A percentile compares a stretch with the other conserved stretches of the same genome.
These are phyloP conservation scores for Dichomitus squalens DNA, from an alignment of 1,284 basidiomycete genomes.

Conservation along the genomic window DNA sequence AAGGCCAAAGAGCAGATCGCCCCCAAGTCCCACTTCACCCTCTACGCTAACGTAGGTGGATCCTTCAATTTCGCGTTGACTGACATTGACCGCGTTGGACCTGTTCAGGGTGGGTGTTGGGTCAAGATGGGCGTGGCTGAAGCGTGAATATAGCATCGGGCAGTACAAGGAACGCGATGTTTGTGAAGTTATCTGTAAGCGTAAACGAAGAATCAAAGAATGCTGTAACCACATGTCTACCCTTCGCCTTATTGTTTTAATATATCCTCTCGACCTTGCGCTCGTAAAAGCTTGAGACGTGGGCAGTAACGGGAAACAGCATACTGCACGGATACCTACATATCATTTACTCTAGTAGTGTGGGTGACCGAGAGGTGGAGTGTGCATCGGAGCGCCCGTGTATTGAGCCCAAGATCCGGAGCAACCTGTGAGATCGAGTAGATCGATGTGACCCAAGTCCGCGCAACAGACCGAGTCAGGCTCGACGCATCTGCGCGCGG, in stretches of 20 bases:
- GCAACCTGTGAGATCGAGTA: constrained; percentile 17
- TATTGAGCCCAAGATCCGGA: constrained; percentile 8
- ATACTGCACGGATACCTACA: no score
- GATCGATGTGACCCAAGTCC: constrained; percentile 19
- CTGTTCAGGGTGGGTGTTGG: constrained; percentile 32
- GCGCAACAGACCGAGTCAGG: constrained; percentile 11
- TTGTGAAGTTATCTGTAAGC: no score
- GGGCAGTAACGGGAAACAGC: no score
- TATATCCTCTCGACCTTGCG: no score
- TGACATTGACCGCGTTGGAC: neutral
- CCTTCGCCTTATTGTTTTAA: no score
- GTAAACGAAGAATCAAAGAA: no score
- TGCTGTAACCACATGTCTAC: no score
- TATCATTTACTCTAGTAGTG: no score
- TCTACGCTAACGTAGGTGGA: constrained; percentile 40
- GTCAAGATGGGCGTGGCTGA: constrained; percentile 28
- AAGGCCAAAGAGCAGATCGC: constrained; percentile 24
- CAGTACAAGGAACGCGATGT: no score
- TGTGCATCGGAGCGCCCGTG: constrained; percentile 7
- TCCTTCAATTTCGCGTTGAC: neutral
- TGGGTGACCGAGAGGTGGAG: constrained; percentile 7
- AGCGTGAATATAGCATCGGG: neutral
- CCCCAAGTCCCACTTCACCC: constrained; percentile 26
- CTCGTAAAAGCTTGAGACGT: no score
- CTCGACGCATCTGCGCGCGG: neutral